Evolutionary conservation across 2,329 filamentous ascomycete genomes (phyloP).

Genomic region (Colletotrichum sp.): DNA sequence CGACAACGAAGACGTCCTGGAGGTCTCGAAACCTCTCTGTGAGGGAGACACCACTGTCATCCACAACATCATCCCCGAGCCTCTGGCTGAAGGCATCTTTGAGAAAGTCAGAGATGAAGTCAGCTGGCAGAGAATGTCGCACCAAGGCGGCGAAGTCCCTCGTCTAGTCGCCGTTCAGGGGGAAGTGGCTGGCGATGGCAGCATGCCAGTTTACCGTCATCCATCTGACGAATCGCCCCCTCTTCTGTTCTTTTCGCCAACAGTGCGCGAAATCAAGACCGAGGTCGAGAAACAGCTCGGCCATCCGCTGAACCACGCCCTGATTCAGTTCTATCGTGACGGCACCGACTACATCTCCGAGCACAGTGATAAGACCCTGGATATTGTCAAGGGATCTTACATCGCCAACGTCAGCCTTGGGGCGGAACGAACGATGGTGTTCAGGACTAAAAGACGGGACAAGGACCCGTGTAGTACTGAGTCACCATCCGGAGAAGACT

Average conservation of each 20-base stretch:
- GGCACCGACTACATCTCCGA: constrained; percentile 93
- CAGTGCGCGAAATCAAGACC: constrained; percentile 70
- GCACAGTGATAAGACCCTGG: constrained; percentile 95
- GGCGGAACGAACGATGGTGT: constrained; percentile 86
- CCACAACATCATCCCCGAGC: constrained; percentile 68
- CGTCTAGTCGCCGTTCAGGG: constrained; percentile 92
- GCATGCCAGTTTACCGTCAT: constrained; percentile 91
- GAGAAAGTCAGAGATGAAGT: constrained; percentile 75
- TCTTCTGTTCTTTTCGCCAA: constrained; percentile 75
- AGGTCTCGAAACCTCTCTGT: constrained; percentile 55
- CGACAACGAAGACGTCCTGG: not conserved
- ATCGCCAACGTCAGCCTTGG: constrained; percentile 97
- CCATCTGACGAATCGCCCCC: constrained; percentile 88
- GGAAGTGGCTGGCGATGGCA: constrained; percentile 68
- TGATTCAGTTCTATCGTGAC: constrained; percentile 92
- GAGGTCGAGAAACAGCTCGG: constrained; percentile 75
- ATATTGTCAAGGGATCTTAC: constrained; percentile 79
- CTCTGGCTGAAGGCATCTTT: constrained; percentile 67
- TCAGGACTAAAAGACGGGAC: constrained; percentile 77
- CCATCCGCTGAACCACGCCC: constrained; percentile 85
- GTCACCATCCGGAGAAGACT: constrained; percentile 14
- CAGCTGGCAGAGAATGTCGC: constrained; percentile 89
- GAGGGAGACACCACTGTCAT: constrained; percentile 83
- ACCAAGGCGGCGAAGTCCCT: constrained; percentile 89
- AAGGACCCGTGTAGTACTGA: constrained; percentile 39